These are phyloP conservation scores for Bruguiera parviflora DNA, from an alignment of 345 rosid species.

Conservation along the genomic window DNA sequence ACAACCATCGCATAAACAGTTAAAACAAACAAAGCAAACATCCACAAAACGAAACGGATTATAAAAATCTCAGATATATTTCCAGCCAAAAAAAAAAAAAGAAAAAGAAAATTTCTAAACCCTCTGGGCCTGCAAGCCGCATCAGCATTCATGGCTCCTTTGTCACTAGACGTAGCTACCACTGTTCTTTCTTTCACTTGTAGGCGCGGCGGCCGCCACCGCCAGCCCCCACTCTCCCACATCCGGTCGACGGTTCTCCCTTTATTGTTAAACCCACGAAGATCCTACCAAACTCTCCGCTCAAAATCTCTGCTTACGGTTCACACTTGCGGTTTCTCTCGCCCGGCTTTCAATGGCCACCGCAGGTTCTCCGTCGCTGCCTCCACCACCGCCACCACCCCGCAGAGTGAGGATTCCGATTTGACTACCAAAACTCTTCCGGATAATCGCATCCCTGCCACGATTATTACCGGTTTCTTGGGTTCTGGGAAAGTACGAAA, in stretches of 20 bases:
- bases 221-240: conserved; percentile 28
- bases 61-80: too few relatives aligned
- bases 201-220: conserved; percentile 27
- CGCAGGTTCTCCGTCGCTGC: conserved; percentile 58
- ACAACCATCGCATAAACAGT: too few relatives aligned
- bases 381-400: conserved; percentile 39
- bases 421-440: conserved; percentile 65
- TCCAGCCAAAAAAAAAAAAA: background rate
- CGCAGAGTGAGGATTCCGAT: conserved; percentile 58
- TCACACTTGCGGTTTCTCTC: conserved; percentile 17
- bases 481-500: conserved; percentile 82
- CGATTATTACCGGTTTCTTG: conserved; percentile 87
- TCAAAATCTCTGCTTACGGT: conserved; percentile 27
- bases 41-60: too few relatives aligned
- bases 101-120: background rate
- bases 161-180: conserved; percentile 60
- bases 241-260: conserved; percentile 42
- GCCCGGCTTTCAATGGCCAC: conserved; percentile 7
- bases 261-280: conserved; percentile 21
- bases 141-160: conserved; percentile 18
- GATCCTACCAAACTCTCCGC: conserved; percentile 25
- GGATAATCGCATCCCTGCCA: conserved; percentile 87
- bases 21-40: too few relatives aligned
- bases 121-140: background rate
- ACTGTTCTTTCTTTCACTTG: conserved; percentile 47